Conservation (phyloP, 1,139 yeast genomes). For the Saccharomyces hybrid region DNA sequence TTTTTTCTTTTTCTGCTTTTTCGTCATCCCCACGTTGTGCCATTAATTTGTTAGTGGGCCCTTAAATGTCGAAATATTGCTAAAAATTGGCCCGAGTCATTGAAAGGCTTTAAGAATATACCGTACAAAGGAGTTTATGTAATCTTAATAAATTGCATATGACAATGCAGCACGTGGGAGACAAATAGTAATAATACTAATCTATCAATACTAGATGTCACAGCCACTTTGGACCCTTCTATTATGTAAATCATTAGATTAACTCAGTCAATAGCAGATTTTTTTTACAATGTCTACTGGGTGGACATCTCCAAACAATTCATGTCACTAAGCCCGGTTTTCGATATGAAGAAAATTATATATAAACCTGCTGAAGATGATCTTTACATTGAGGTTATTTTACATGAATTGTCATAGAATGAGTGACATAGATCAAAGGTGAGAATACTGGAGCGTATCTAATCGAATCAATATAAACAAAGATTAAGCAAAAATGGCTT, state of each 20-base stretch:
- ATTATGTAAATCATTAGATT: background rate
- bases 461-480: background rate
- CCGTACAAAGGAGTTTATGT: background rate
- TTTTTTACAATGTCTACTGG: background rate
- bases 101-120: background rate
- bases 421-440: background rate
- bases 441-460: background rate
- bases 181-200: background rate
- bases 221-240: background rate
- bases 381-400: background rate
- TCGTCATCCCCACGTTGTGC: background rate
- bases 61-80: background rate
- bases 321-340: background rate
- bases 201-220: background rate
- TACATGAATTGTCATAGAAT: background rate
- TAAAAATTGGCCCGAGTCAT: background rate
- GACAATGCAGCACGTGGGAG: background rate
- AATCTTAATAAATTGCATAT: background rate
- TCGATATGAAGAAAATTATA: background rate
- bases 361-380: background rate
- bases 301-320: background rate
- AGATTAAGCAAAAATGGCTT: conserved; percentile 18
- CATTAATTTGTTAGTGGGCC: background rate
- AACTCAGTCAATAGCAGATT: background rate
- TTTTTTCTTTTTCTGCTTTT: background rate